These are phyloP conservation scores for Pichia sp. DNA, from an alignment of 1,139 yeast genomes.

Conservation along the genomic window DNA sequence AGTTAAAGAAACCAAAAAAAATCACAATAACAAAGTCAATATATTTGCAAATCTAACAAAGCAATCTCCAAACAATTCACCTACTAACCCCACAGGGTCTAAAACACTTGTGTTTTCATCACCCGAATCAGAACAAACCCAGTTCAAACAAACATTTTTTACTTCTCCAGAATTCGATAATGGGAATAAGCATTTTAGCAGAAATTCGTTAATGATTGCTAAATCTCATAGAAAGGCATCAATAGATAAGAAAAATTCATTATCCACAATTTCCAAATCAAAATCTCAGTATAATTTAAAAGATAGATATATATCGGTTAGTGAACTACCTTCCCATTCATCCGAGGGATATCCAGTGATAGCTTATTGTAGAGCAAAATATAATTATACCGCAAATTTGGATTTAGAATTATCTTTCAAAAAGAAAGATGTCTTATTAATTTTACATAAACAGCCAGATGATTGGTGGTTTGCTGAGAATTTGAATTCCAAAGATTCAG, in stretches of 20 bases:
- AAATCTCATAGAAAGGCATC: background rate
- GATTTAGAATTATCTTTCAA: slow-evolving; percentile 74
- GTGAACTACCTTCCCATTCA: slow-evolving; percentile 26
- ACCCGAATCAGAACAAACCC: background rate
- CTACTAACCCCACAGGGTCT: background rate
- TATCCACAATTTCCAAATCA: slow-evolving; percentile 17
- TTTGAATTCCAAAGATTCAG: slow-evolving; percentile 50
- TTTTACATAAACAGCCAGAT: slow-evolving; percentile 73
- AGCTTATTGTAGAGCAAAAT: slow-evolving; percentile 59
- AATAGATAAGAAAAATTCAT: background rate
- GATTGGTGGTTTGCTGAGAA: slow-evolving; percentile 89
- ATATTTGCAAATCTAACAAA: slow-evolving; percentile 7
- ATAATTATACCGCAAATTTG: slow-evolving; percentile 67
- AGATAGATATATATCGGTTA: slow-evolving; percentile 13
- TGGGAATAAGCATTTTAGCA: background rate
- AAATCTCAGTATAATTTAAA: slow-evolving; percentile 25
- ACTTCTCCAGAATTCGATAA: background rate
- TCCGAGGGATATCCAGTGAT: slow-evolving; percentile 40
- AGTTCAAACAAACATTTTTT: slow-evolving; percentile 6
- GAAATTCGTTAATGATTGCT: background rate
- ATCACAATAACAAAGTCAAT: background rate
- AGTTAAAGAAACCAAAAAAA: slow-evolving; percentile 1
- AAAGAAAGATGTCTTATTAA: slow-evolving; percentile 67
- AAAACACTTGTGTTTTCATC: background rate
- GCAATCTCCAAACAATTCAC: slow-evolving; percentile 3